Evolutionary conservation across 345 rosid species (phyloP).

Genomic region (Linum usitatissimum): DNA sequence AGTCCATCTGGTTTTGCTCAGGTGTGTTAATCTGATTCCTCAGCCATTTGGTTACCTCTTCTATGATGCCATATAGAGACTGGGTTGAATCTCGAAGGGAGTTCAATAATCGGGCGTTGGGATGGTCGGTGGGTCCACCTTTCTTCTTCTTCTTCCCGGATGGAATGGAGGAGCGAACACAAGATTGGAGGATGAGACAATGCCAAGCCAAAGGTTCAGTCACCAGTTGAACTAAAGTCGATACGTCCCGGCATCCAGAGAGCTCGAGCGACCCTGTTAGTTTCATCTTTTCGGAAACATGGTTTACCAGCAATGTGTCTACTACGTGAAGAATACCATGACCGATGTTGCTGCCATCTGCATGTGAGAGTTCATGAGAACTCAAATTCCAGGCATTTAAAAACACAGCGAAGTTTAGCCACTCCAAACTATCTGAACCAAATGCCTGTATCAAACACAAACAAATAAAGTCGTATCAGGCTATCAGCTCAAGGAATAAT

Average conservation of each 20-base stretch:
- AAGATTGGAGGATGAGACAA: slow-evolving; percentile 58
- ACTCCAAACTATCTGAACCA: slow-evolving; percentile 53
- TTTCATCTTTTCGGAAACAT: slow-evolving; percentile 37
- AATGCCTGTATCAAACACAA: slow-evolving; percentile 40
- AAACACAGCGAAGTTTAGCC: slow-evolving; percentile 80
- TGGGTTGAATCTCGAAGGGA: slow-evolving; percentile 44
- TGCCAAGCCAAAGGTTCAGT: slow-evolving; percentile 94
- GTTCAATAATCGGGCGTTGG: slow-evolving; percentile 27
- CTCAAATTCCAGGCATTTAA: slow-evolving; percentile 68
- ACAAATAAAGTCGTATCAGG: slow-evolving; percentile 5
- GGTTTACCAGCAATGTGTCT: slow-evolving; percentile 45
- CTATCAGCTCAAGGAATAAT: background rate
- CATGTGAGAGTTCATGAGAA: slow-evolving; percentile 36
- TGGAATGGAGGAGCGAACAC: slow-evolving; percentile 55
- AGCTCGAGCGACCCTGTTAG: slow-evolving; percentile 34
- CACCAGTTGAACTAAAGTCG: slow-evolving; percentile 50
- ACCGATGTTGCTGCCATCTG: slow-evolving; percentile 17
- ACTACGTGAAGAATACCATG: slow-evolving; percentile 38
- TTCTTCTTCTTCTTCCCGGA: slow-evolving; percentile 95
- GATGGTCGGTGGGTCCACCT: slow-evolving; percentile 40
- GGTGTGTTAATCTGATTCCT: slow-evolving; percentile 31
- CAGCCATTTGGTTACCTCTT: slow-evolving; percentile 48
- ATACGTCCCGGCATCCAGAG: slow-evolving; percentile 36
- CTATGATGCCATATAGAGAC: slow-evolving; percentile 29
- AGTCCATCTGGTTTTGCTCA: slow-evolving; percentile 51